phyloP scores from a whole-genome alignment of 805 yeast species.

The Kluyveromyces aestuarii region DNA sequence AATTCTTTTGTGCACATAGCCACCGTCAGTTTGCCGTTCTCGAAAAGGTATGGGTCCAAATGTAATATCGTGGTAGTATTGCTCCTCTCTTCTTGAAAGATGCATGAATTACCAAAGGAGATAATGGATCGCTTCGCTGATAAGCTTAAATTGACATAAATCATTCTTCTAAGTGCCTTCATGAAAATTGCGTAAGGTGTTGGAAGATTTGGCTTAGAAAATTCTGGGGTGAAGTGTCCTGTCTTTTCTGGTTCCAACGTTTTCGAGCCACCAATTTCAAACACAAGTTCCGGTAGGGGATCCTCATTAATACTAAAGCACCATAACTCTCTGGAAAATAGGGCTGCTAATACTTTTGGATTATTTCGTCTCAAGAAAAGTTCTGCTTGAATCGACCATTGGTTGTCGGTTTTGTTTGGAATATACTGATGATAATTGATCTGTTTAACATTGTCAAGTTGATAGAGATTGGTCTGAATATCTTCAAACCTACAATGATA shows the following conservation, averaged over 20 bases:
- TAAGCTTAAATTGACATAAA: constrained; percentile 28
- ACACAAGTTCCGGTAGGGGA: constrained; percentile 26
- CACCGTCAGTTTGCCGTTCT: constrained; percentile 35
- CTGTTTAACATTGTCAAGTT: constrained; percentile 21
- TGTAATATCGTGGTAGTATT: constrained; percentile 28
- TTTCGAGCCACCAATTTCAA: constrained; percentile 6
- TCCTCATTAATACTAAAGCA: constrained; percentile 33
- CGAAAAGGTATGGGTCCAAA: constrained; percentile 40
- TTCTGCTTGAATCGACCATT: constrained; percentile 35
- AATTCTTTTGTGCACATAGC: constrained; percentile 28
- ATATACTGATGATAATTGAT: constrained; percentile 27
- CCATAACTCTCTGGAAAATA: constrained; percentile 36
- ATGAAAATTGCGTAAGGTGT: constrained; percentile 39
- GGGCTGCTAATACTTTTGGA: constrained; percentile 30
- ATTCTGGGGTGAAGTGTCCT: constrained; percentile 27
- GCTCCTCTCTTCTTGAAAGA: constrained; percentile 15
- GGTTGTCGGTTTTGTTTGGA: constrained; percentile 30
- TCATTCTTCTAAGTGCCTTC: constrained; percentile 39
- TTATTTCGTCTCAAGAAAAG: constrained; percentile 28
- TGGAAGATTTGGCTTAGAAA: constrained; percentile 31
- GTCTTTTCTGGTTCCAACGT: constrained; percentile 18
- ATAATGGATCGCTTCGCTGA: constrained; percentile 28
- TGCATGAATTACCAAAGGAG: constrained; percentile 44
- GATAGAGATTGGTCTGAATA: constrained; percentile 22
- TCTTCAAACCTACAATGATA: constrained; percentile 19